phyloP scores from a whole-genome alignment of 2,329 filamentous ascomycete species.

The Apiospora pterosperma region DNA sequence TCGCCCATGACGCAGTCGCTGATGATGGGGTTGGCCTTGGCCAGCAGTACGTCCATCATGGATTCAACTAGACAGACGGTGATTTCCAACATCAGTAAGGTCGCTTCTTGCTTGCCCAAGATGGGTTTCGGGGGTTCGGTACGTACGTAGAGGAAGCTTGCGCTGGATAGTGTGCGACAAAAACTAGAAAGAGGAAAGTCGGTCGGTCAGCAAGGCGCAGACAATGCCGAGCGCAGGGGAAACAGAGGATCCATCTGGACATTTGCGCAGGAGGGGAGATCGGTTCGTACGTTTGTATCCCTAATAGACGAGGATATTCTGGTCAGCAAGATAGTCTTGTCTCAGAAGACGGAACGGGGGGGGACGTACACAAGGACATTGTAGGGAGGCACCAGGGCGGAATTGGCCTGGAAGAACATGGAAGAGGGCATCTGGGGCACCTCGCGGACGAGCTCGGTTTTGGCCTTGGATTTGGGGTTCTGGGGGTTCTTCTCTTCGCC shows the following conservation, averaged over 20 bases:
- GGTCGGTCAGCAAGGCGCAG: slow-evolving; percentile 32
- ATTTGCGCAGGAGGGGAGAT: background rate
- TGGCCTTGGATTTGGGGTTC: slow-evolving; percentile 48
- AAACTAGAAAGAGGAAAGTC: slow-evolving; percentile 78
- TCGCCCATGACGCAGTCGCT: slow-evolving; percentile 82
- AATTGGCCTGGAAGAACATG: slow-evolving; percentile 71
- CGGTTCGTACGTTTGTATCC: slow-evolving; percentile 1
- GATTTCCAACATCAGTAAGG: background rate
- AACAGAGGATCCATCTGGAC: too few species aligned
- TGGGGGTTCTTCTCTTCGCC: slow-evolving; percentile 49
- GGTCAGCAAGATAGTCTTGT: background rate
- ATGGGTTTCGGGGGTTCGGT: slow-evolving; percentile 29
- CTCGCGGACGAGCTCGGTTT: slow-evolving; percentile 68
- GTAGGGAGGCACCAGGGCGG: slow-evolving; percentile 78
- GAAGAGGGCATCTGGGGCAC: slow-evolving; percentile 78
- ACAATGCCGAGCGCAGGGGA: background rate
- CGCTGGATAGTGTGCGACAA: slow-evolving; percentile 85
- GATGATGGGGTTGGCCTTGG: slow-evolving; percentile 85
- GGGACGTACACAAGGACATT: slow-evolving; percentile 63
- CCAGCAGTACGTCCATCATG: slow-evolving; percentile 90
- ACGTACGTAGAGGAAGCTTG: slow-evolving; percentile 74
- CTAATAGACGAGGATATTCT: background rate
- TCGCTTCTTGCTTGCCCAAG: background rate
- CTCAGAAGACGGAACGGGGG: background rate
- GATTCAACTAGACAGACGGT: slow-evolving; percentile 34